phyloP scores from a whole-genome alignment of 2,329 filamentous ascomycete genomes.

The Claviceps monticola region DNA sequence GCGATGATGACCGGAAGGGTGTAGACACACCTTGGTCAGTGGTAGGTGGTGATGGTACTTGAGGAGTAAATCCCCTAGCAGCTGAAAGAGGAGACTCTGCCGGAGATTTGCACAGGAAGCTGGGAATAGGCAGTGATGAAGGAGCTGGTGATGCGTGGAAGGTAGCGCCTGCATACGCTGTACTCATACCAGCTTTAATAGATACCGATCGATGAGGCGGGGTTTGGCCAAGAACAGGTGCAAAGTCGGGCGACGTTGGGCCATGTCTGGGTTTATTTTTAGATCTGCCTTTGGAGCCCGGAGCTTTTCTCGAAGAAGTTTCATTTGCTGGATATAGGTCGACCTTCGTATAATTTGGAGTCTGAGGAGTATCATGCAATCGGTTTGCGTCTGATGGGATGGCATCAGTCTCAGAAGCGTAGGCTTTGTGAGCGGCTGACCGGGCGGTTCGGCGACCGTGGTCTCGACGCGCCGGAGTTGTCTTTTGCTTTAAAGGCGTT shows the following conservation, averaged over 20 bases:
- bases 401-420: conserved; percentile 44
- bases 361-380: conserved; percentile 25
- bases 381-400: conserved; percentile 17
- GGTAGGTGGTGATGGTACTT: conserved; percentile 36
- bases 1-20: conserved; percentile 24
- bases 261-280: conserved; percentile 16
- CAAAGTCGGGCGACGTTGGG: conserved; percentile 27
- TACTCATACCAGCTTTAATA: conserved; percentile 31
- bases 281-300: conserved; percentile 17
- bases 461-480: conserved; percentile 23
- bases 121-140: conserved; percentile 79
- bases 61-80: conserved; percentile 19
- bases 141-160: conserved; percentile 92
- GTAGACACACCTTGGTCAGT: conserved; percentile 38
- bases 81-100: conserved; percentile 42
- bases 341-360: conserved; percentile 30
- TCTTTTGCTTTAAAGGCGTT: conserved; percentile 5
- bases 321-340: conserved; percentile 20
- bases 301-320: conserved; percentile 13
- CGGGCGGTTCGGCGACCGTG: conserved; percentile 28
- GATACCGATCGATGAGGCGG: conserved; percentile 25
- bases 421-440: conserved; percentile 34
- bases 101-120: conserved; percentile 64
- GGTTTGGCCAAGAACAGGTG: conserved; percentile 28
- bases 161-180: conserved; percentile 79